Base-by-base conservation (phyloP, 1,284 basidiomycete genomes). In the Melampsora americana region DNA sequence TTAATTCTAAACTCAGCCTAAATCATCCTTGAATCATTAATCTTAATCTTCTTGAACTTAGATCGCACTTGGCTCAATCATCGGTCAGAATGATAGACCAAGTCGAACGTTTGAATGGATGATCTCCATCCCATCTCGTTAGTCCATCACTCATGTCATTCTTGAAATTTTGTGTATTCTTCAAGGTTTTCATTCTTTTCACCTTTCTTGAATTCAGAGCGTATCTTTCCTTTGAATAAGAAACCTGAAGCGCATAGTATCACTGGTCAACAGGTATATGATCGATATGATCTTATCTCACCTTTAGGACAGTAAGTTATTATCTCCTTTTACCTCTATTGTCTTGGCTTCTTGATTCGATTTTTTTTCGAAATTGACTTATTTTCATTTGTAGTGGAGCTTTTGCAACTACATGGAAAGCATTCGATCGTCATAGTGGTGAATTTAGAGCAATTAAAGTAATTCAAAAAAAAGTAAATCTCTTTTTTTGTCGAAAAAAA, bases 391-490 rank as follows among this genome's bases (percentile, higher is more conserved):
- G n/a, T 35, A 62, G 61, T 30, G 61, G 61, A 23, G 61, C 61
- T 26, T 62, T 62, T 35, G 61, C 61, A 16, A 62, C 61, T 2
- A 35, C 61, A 7, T 62, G 61, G 61, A 62, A 62, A 62, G 61
- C 30, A 28, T 62, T 62, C 18, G 61, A 62, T 62, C 23, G 30
- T 20, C 11, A 28, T 5, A 35, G 20, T 28, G 61, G 61, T 20
- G 61, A 62, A 35, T 62, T 28, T 35, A 62, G 61, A 35, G 61
- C 61, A 3, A 62, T 62, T 32, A 62, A 62, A 62, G 30, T 62
- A 1, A 62, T 62, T 62, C 18, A 35, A 11, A 62, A 62, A 18
- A 35, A 30, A 11, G 61, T 62, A 35, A 62, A 7, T 35, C 6
- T 5, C 1, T 5, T 16, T 61, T 62, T 32, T 26, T 60, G 14